A percentile compares a stretch with the other conserved stretches of the same genome.
Conservation (phyloP, 176 grass and related monocot species). For the Aegilops longissima region DNA sequence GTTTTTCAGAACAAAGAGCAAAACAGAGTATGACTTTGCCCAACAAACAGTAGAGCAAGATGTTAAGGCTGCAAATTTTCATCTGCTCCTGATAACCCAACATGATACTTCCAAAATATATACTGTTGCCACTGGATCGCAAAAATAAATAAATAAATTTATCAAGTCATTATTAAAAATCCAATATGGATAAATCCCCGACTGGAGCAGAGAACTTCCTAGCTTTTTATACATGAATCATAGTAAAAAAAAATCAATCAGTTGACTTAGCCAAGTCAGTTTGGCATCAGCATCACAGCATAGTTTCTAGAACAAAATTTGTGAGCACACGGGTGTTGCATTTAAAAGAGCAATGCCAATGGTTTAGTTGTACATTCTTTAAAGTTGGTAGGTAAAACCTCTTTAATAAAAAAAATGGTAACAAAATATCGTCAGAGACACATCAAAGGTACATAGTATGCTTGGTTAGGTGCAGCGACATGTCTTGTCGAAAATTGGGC, state of each 20-base stretch:
- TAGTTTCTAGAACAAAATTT: not conserved
- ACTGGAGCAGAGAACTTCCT: not conserved
- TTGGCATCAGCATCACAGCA: not conserved
- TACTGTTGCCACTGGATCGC: not conserved
- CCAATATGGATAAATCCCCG: not conserved
- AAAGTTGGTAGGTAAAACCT: not conserved
- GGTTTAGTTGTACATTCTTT: not conserved
- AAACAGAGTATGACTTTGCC: not conserved
- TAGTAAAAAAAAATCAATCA: not conserved
- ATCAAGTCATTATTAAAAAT: not conserved
- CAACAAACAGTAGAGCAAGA: constrained; percentile 1
- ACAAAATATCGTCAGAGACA: not conserved
- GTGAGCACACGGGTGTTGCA: not conserved
- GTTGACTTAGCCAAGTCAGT: not conserved
- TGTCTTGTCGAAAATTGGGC: not conserved
- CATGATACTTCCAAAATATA: not conserved
- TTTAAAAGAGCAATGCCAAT: not conserved
- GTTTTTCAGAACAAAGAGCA: not conserved
- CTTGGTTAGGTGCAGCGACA: not conserved
- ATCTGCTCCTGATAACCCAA: not conserved
- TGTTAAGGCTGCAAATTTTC: not conserved
- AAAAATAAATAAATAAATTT: not conserved
- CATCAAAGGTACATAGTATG: not conserved
- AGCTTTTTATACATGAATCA: not conserved
- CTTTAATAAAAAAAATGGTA: not conserved